These are phyloP conservation scores for Ramichloridium luteum DNA, from an alignment of 2,329 filamentous ascomycete species.

Conservation along the genomic window DNA sequence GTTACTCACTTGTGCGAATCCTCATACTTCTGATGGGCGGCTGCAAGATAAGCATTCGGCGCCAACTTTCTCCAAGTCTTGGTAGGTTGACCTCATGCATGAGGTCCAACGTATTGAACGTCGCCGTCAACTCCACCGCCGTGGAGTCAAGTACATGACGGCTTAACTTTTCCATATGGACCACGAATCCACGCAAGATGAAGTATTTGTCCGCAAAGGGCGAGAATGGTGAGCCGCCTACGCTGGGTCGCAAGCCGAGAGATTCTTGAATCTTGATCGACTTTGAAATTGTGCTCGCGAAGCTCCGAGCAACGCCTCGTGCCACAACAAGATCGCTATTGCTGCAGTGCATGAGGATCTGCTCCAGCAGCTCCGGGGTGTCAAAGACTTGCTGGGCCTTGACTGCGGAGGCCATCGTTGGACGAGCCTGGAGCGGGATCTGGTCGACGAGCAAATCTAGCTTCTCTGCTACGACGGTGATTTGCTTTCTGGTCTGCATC, in stretches of 20 bases:
- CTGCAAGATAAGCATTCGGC: constrained; percentile 7
- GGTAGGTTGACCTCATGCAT: constrained; percentile 1
- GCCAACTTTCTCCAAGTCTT: not conserved
- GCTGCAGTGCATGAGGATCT: constrained; percentile 5
- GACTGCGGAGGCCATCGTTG: constrained; percentile 1
- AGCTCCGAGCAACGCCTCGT: constrained; percentile 3
- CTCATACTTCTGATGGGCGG: constrained; percentile 8
- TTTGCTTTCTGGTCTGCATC: too few species aligned
- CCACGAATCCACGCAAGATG: constrained; percentile 3
- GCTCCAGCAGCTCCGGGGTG: constrained; percentile 7
- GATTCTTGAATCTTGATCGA: constrained; percentile 4
- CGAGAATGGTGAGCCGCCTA: constrained; percentile 4
- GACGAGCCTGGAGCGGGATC: constrained; percentile 3
- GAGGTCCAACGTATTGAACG: constrained; percentile 2
- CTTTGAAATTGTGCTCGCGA: constrained; percentile 1
- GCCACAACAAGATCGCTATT: constrained; percentile 2
- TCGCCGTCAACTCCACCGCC: constrained; percentile 2
- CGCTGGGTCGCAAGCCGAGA: constrained; percentile 1
- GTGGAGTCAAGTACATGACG: constrained; percentile 1
- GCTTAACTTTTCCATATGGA: constrained; percentile 1
- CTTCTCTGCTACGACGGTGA: too few species aligned
- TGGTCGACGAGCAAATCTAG: not conserved
- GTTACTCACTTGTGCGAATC: constrained; percentile 3
- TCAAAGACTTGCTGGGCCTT: constrained; percentile 3
- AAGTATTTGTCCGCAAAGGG: constrained; percentile 4